Evolutionary conservation across 129 eudicot genomes (phyloP).

Genomic region (Erigeron canadensis): DNA sequence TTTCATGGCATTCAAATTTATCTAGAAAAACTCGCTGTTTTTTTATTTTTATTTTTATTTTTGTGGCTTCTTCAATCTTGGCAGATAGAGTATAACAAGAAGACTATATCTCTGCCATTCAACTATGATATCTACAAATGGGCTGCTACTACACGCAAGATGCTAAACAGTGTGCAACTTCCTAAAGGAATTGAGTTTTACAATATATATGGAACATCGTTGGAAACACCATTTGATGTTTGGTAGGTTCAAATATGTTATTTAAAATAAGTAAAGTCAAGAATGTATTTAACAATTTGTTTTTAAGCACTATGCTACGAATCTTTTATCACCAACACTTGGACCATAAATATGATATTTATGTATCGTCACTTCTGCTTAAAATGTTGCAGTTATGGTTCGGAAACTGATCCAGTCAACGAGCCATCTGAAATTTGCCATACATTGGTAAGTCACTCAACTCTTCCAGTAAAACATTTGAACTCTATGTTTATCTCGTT

Average conservation of each 20-base stretch:
- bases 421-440: constrained; percentile 77
- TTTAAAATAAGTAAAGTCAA: neutral
- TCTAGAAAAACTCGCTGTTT: neutral
- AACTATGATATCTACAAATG: constrained; percentile 62
- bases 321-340: too few species aligned
- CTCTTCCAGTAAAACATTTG: neutral
- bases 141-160: constrained; percentile 81
- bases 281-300: neutral
- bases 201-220: constrained; percentile 76
- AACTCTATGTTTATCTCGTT: neutral
- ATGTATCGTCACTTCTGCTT: constrained; percentile 1
- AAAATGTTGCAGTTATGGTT: constrained; percentile 69
- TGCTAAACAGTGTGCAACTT: constrained; percentile 55
- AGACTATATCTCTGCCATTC: constrained; percentile 72
- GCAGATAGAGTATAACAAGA: constrained; percentile 63
- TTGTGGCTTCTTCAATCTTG: constrained; percentile 11
- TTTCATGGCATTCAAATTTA: neutral
- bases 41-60: neutral
- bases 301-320: neutral
- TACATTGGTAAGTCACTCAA: constrained; percentile 50
- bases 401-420: constrained; percentile 65
- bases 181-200: constrained; percentile 76
- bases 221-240: constrained; percentile 91
- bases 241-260: constrained; percentile 49
- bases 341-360: neutral